Evolutionary conservation across 306 rosid genomes (phyloP).

Genomic region (Clitoria ternatea): DNA sequence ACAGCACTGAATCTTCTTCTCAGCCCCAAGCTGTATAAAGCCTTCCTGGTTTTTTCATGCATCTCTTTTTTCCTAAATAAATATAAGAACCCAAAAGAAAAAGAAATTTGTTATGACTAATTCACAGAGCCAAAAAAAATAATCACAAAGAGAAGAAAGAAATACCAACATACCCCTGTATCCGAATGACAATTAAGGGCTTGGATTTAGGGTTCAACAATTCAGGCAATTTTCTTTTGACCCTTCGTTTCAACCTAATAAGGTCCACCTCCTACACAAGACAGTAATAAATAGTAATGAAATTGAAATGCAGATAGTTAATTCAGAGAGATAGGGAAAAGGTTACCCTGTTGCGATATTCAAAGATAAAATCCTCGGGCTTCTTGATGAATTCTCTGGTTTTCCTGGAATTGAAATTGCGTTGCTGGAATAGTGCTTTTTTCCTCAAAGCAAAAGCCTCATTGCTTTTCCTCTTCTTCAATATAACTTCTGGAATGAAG

Average conservation of each 20-base stretch:
- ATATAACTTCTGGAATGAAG: conserved; percentile 29
- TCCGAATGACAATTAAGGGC: conserved; percentile 59
- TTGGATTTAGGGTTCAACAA: conserved; percentile 35
- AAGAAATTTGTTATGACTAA: neutral
- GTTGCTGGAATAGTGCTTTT: conserved; percentile 25
- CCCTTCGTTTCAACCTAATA: conserved; percentile 62
- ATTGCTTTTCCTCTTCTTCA: conserved; percentile 39
- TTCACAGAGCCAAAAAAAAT: neutral
- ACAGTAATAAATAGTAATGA: neutral
- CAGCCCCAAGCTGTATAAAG: conserved; percentile 51
- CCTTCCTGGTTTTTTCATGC: conserved; percentile 68
- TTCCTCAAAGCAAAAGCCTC: conserved; percentile 32
- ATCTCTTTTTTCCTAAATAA: conserved; percentile 70
- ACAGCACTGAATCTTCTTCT: conserved; percentile 64
- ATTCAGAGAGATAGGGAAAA: too few relatives aligned
- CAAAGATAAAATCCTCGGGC: conserved; percentile 75
- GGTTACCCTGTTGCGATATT: conserved; percentile 62
- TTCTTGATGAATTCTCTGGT: conserved; percentile 49
- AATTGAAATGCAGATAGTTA: neutral
- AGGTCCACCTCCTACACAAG: conserved; percentile 70
- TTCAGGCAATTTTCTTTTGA: conserved; percentile 52
- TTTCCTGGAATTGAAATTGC: conserved; percentile 10
- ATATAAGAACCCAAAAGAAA: neutral
- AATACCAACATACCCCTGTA: conserved; percentile 52
- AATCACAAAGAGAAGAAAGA: neutral